Evolutionary conservation across 179 eudicot species (phyloP).

Genomic region (Carnegiea gigantea): DNA sequence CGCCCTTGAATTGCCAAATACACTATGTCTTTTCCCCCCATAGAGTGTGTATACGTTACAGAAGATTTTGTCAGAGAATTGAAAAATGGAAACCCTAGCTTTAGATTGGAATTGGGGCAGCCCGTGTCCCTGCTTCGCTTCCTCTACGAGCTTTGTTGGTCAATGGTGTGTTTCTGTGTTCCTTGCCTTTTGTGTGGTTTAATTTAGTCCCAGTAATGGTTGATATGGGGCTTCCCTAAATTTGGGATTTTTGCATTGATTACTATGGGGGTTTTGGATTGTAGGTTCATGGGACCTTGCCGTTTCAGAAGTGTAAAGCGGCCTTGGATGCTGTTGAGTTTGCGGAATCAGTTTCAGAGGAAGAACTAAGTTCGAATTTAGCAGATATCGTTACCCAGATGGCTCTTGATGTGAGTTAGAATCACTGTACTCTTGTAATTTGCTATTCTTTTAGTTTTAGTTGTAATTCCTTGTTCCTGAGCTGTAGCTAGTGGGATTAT

Average conservation of each 20-base stretch:
- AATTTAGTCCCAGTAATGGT: neutral
- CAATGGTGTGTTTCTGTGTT: slow-evolving; percentile 39
- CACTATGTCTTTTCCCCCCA: slow-evolving; percentile 67
- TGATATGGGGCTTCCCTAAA: neutral
- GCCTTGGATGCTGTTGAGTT: slow-evolving; percentile 82
- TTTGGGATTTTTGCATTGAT: neutral
- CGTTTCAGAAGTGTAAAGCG: slow-evolving; percentile 81
- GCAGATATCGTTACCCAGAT: slow-evolving; percentile 88
- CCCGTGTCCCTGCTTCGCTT: slow-evolving; percentile 68
- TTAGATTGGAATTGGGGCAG: slow-evolving; percentile 48
- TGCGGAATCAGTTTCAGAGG: slow-evolving; percentile 47
- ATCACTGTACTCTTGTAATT: no score
- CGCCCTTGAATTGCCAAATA: neutral
- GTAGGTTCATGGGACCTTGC: slow-evolving; percentile 79
- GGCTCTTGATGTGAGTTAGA: slow-evolving; percentile 38
- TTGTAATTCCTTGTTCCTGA: neutral
- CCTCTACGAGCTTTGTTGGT: slow-evolving; percentile 74
- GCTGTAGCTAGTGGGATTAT: neutral
- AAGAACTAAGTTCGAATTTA: slow-evolving; percentile 69
- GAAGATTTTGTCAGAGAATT: slow-evolving; percentile 66
- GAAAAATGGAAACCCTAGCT: slow-evolving; percentile 59
- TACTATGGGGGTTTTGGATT: slow-evolving; percentile 7
- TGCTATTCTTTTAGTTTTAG: neutral
- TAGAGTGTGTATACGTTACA: slow-evolving; percentile 55
- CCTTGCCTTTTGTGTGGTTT: neutral